Percentiles rank a stretch among this genome's conserved stretches.
phyloP scores from a whole-genome alignment of 805 yeast genomes.

The Komagataella ulmi region DNA sequence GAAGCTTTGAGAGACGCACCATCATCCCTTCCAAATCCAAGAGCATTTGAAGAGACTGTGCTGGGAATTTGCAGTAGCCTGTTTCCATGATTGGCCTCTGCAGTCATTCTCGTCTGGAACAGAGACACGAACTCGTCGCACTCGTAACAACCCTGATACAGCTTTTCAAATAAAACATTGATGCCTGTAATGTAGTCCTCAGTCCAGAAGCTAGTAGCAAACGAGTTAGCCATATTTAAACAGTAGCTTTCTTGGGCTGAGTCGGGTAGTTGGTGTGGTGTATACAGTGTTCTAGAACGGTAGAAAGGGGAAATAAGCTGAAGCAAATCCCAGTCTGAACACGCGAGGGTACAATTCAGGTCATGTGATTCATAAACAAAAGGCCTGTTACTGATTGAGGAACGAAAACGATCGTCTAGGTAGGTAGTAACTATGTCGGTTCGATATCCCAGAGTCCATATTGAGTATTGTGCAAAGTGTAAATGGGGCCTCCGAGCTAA shows the following conservation, averaged over 20 bases:
- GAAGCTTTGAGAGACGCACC: slow-evolving; percentile 56
- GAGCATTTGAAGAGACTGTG: slow-evolving; percentile 7
- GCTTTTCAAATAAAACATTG: slow-evolving; percentile 33
- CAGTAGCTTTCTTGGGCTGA: not conserved
- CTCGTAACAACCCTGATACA: slow-evolving; percentile 54
- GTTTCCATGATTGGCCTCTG: slow-evolving; percentile 53
- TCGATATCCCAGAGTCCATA: slow-evolving; percentile 46
- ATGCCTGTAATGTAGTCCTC: slow-evolving; percentile 46
- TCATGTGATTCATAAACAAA: not conserved
- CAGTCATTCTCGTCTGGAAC: slow-evolving; percentile 59
- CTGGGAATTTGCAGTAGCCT: slow-evolving; percentile 19
- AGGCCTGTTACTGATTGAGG: not conserved
- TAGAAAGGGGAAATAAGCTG: not conserved
- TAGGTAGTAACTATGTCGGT: not conserved
- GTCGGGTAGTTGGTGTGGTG: slow-evolving; percentile 17
- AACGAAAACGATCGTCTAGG: not conserved
- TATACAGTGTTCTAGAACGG: not conserved
- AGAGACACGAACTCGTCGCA: slow-evolving; percentile 55
- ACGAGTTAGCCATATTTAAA: slow-evolving; percentile 19
- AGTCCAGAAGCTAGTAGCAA: slow-evolving; percentile 72
- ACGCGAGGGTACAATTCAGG: not conserved
- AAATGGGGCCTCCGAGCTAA: slow-evolving; percentile 83
- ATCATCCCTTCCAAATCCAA: slow-evolving; percentile 36
- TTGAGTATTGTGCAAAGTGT: slow-evolving; percentile 70
- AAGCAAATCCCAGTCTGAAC: not conserved